Conservation (phyloP, 768 basidiomycete species). For the Gloeopeniophorella convolvens region DNA sequence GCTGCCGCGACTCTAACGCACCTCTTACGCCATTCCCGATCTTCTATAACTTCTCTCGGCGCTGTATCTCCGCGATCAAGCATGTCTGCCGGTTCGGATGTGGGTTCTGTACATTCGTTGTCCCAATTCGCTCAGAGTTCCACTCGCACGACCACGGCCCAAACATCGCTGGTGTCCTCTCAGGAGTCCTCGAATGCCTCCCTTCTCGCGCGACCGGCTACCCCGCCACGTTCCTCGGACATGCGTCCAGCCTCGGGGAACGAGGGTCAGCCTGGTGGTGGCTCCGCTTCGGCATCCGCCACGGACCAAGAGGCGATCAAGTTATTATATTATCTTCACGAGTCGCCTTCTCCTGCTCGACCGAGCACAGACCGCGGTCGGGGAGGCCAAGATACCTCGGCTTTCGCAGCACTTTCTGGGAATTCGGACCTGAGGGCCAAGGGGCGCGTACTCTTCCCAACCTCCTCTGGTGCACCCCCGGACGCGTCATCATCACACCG, state of each 20-base stretch:
- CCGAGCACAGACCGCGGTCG: constrained; percentile 39
- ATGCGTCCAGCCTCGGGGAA: constrained; percentile 19
- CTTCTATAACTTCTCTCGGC: constrained; percentile 45
- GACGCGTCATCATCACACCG: constrained; percentile 15
- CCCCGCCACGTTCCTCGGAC: constrained; percentile 30
- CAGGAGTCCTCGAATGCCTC: constrained; percentile 35
- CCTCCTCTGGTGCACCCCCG: constrained; percentile 21
- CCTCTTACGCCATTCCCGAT: constrained; percentile 57
- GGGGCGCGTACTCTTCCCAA: constrained; percentile 66
- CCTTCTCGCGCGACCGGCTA: constrained; percentile 27
- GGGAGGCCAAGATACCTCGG: constrained; percentile 47
- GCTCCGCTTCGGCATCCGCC: constrained; percentile 34
- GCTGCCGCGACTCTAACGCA: constrained; percentile 77
- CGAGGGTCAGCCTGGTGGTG: constrained; percentile 19
- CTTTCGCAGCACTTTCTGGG: constrained; percentile 51
- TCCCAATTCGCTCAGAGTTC: constrained; percentile 66
- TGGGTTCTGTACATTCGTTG: constrained; percentile 53
- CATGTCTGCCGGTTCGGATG: constrained; percentile 60
- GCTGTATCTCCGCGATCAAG: constrained; percentile 68
- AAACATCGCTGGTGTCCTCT: constrained; percentile 34
- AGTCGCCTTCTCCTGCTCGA: constrained; percentile 76
- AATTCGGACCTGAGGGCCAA: constrained; percentile 46
- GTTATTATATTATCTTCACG: constrained; percentile 77
- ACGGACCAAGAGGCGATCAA: constrained; percentile 84
- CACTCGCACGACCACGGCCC: constrained; percentile 40